A percentile compares a stretch with the other conserved stretches of the same genome.
Evolutionary conservation across 371 early-diverging fungal genomes (phyloP).

Genomic region (Mucor lusitanicus): DNA sequence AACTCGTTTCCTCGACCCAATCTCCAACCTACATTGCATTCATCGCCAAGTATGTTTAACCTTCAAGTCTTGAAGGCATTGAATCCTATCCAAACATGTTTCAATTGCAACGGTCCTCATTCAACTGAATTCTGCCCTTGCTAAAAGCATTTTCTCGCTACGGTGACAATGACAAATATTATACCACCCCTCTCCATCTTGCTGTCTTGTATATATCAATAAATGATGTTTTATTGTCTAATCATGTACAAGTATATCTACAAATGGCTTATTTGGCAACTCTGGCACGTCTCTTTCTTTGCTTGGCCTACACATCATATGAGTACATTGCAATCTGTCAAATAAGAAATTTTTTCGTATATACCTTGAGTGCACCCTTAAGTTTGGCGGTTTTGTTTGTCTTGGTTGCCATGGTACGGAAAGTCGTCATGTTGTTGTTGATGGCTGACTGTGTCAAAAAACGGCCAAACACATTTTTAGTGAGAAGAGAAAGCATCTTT

Average conservation of each 20-base stretch:
- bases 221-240: neutral
- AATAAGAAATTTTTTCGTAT: neutral
- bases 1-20: slow-evolving; percentile 33
- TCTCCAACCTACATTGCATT: slow-evolving; percentile 22
- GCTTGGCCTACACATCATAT: neutral
- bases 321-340: neutral
- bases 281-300: slow-evolving; percentile 14
- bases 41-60: slow-evolving; percentile 5
- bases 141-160: slow-evolving; percentile 11
- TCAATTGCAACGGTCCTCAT: slow-evolving; percentile 50
- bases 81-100: slow-evolving; percentile 23
- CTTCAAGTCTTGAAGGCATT: slow-evolving; percentile 12
- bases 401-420: slow-evolving; percentile 8
- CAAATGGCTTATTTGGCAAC: slow-evolving; percentile 2
- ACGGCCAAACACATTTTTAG: slow-evolving; percentile 10
- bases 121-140: slow-evolving; percentile 54
- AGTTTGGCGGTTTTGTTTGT: slow-evolving; percentile 12
- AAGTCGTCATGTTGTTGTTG: neutral
- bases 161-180: neutral
- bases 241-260: neutral
- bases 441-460: slow-evolving; percentile 1
- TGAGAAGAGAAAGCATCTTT: slow-evolving; percentile 6
- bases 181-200: neutral
- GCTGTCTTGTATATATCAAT: neutral
- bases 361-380: slow-evolving; percentile 11